Evolutionary conservation across 169 alveolate genomes (phyloP).

Genomic region (Plasmodium gaboni): DNA sequence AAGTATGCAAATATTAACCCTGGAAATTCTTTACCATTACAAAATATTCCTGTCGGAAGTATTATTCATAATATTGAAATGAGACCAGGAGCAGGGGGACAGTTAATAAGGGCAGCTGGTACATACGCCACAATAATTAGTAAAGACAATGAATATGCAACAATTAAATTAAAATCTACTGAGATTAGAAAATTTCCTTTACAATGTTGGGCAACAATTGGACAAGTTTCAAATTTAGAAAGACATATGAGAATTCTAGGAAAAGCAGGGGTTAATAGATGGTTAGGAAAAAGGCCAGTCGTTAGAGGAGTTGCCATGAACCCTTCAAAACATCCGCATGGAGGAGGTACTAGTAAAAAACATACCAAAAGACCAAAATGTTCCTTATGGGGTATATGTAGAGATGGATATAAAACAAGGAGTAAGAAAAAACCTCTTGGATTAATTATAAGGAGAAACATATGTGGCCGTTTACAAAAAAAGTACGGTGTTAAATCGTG

Average conservation of each 20-base stretch:
- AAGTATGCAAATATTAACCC: conserved; percentile 90
- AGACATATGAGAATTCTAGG: conserved; percentile 83
- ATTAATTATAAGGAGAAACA: conserved; percentile 85
- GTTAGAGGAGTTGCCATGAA: conserved; percentile 91
- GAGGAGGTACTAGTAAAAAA: conserved; percentile 89
- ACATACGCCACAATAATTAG: conserved; percentile 86
- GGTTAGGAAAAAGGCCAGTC: conserved; percentile 89
- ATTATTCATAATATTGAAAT: conserved; percentile 91
- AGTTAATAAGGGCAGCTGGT: conserved; percentile 91
- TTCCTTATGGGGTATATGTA: conserved; percentile 88
- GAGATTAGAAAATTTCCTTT: conserved; percentile 90
- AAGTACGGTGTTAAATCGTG: conserved; percentile 82
- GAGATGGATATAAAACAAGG: conserved; percentile 87
- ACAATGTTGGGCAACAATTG: conserved; percentile 93
- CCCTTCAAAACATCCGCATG: conserved; percentile 91
- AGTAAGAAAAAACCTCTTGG: conserved; percentile 88
- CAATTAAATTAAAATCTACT: conserved; percentile 89
- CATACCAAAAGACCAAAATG: conserved; percentile 89
- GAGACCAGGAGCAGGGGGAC: conserved; percentile 93
- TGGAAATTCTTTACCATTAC: conserved; percentile 91
- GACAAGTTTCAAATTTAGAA: conserved; percentile 88
- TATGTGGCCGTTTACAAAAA: conserved; percentile 86
- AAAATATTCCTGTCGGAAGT: conserved; percentile 88
- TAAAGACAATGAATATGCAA: conserved; percentile 88
- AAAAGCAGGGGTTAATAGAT: conserved; percentile 88